Percentiles rank a stretch among this genome's conserved stretches.
Evolutionary conservation across 2,329 filamentous ascomycete genomes (phyloP).

Genomic region (Erysiphe neolycopersici): DNA sequence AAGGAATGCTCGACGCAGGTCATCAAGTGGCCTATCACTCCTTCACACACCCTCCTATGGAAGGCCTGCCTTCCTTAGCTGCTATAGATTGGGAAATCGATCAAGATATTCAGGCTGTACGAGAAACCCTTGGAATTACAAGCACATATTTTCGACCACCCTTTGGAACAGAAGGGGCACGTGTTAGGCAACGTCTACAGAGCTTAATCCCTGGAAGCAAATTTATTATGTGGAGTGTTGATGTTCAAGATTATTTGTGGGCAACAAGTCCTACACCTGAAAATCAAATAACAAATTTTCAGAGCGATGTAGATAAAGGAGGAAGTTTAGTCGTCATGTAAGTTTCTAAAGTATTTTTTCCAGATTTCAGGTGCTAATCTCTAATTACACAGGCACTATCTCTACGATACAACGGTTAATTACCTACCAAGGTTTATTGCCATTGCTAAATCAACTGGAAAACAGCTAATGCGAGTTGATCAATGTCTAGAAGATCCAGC

Average conservation of each 20-base stretch:
- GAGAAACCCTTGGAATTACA: constrained; percentile 14
- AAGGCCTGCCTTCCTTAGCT: constrained; percentile 24
- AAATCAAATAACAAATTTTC: constrained; percentile 39
- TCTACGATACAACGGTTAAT: constrained; percentile 34
- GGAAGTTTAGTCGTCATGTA: constrained; percentile 29
- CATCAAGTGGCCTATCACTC: constrained; percentile 45
- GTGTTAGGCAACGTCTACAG: constrained; percentile 35
- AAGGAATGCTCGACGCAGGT: constrained; percentile 30
- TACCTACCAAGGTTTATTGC: constrained; percentile 38
- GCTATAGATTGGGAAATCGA: constrained; percentile 35
- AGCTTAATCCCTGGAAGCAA: constrained; percentile 23
- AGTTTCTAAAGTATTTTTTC: neutral
- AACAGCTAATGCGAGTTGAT: constrained; percentile 38
- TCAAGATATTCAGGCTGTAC: constrained; percentile 25
- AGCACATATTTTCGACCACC: constrained; percentile 39
- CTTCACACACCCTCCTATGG: constrained; percentile 42
- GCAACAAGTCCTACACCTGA: constrained; percentile 32
- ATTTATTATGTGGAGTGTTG: constrained; percentile 41
- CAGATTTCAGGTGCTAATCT: neutral
- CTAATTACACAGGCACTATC: constrained; percentile 27
- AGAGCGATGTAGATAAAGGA: constrained; percentile 31
- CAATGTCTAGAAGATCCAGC: constrained; percentile 37
- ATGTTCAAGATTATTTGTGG: constrained; percentile 48
- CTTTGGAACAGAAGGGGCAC: constrained; percentile 39
- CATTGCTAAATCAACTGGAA: constrained; percentile 34